A percentile compares a stretch with the other conserved stretches of the same genome.
These are phyloP conservation scores for Mortierella sp. DNA, from an alignment of 371 early-diverging fungal species.

Conservation along the genomic window DNA sequence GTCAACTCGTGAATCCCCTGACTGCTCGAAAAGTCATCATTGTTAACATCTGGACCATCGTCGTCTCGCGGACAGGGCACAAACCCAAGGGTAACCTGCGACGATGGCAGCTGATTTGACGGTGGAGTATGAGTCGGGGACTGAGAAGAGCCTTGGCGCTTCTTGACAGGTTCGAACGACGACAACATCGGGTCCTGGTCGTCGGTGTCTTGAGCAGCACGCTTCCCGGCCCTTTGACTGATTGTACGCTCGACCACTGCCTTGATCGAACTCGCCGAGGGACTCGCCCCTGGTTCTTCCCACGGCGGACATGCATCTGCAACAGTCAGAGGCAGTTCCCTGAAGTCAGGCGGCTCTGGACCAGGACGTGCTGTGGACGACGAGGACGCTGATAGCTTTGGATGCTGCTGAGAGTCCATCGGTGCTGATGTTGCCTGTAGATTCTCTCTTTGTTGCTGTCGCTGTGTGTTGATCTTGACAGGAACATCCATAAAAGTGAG, in stretches of 20 bases:
- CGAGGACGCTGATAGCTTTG: neutral
- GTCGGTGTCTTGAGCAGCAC: neutral
- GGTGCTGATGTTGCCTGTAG: neutral
- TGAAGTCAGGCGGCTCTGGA: neutral
- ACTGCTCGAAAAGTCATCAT: conserved; percentile 18
- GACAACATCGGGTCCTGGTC: neutral
- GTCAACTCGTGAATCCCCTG: conserved; percentile 13
- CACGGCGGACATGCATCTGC: neutral
- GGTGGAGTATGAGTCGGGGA: neutral
- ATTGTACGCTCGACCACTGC: neutral
- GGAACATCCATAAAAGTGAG: neutral
- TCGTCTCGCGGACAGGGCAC: conserved; percentile 11
- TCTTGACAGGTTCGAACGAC: neutral
- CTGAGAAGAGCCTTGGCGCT: neutral
- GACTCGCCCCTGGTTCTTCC: neutral
- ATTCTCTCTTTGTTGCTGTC: neutral
- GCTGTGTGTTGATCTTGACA: neutral
- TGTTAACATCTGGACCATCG: neutral
- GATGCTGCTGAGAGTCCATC: neutral
- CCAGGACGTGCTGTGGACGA: neutral
- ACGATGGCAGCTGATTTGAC: neutral
- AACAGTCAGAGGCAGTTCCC: neutral
- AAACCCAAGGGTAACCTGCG: conserved; percentile 11
- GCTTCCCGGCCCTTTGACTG: neutral
- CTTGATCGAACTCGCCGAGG: too few relatives aligned